Percentiles rank a stretch among this genome's conserved stretches.
Conservation (phyloP, 805 yeast genomes). For the Kodamaea kaohsiungensis region DNA sequence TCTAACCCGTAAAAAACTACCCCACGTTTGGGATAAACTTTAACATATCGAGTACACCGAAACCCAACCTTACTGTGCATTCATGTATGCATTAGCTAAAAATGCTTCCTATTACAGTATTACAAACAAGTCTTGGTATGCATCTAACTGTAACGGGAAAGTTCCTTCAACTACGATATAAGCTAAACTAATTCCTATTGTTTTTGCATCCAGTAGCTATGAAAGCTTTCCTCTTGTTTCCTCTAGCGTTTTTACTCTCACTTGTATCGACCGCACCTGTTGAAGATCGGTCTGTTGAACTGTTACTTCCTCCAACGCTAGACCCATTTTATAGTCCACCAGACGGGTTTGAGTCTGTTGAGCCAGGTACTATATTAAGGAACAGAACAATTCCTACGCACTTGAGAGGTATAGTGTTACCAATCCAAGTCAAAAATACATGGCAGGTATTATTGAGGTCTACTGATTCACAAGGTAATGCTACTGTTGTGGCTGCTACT, state of each 20-base stretch:
- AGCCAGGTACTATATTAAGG: conserved; percentile 16
- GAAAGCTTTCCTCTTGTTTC: background rate
- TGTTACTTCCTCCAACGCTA: background rate
- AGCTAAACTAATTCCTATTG: background rate
- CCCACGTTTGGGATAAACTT: background rate
- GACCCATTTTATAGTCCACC: conserved; percentile 19
- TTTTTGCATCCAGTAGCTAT: background rate
- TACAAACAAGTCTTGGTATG: background rate
- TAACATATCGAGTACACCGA: background rate
- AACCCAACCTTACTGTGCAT: background rate
- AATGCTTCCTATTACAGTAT: background rate
- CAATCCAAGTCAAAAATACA: conserved; percentile 14
- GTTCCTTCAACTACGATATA: background rate
- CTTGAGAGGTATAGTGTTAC: conserved; percentile 14
- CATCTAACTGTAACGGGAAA: background rate
- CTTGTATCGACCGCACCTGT: background rate
- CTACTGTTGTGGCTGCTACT: conserved; percentile 25
- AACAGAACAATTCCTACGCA: conserved; percentile 13
- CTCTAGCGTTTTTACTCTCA: background rate
- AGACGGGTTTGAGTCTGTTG: conserved; percentile 15
- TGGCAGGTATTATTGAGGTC: conserved; percentile 9
- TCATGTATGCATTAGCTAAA: background rate
- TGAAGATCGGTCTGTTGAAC: background rate
- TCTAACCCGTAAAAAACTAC: background rate
- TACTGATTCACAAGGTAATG: conserved; percentile 22